A percentile compares a stretch with the other conserved stretches of the same genome.
These are phyloP conservation scores for Lepiota brunneoincarnata DNA, from an alignment of 768 basidiomycete genomes.

Conservation along the genomic window DNA sequence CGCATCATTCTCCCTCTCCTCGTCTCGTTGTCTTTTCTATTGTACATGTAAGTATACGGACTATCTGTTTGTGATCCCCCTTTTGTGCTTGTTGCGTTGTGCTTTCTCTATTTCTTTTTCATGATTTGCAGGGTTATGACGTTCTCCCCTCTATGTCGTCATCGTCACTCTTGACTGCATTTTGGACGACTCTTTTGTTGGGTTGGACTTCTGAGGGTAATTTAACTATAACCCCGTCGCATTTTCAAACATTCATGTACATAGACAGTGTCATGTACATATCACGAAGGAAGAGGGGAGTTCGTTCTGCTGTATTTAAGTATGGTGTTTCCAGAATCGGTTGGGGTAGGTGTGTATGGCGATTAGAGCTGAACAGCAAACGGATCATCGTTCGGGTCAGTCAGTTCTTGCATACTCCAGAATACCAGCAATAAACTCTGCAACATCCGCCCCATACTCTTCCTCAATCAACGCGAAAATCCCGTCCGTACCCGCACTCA, in stretches of 20 bases:
- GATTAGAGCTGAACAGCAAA: constrained; percentile 24
- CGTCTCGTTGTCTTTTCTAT: not conserved
- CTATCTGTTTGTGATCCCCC: no score
- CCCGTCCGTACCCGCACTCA: constrained; percentile 42
- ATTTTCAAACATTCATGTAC: not conserved
- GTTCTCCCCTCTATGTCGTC: not conserved
- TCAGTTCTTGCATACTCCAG: constrained; percentile 39
- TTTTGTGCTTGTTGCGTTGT: constrained; percentile 5
- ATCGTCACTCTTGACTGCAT: not conserved
- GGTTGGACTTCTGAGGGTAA: not conserved
- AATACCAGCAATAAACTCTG: constrained; percentile 26
- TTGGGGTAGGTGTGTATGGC: no score
- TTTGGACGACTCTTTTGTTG: not conserved
- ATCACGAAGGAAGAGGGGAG: not conserved
- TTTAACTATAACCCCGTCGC: not conserved
- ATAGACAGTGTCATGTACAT: constrained; percentile 7
- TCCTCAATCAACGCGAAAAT: constrained; percentile 34
- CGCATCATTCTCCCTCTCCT: not conserved
- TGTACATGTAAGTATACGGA: not conserved
- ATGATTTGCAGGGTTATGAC: not conserved
- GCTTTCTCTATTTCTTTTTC: not conserved
- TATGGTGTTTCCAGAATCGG: no score
- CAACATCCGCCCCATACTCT: constrained; percentile 33
- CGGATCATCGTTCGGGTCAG: constrained; percentile 36
- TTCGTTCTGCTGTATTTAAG: not conserved